Conservation (phyloP, 495 filamentous ascomycete species). For the Tuber calosporum region DNA sequence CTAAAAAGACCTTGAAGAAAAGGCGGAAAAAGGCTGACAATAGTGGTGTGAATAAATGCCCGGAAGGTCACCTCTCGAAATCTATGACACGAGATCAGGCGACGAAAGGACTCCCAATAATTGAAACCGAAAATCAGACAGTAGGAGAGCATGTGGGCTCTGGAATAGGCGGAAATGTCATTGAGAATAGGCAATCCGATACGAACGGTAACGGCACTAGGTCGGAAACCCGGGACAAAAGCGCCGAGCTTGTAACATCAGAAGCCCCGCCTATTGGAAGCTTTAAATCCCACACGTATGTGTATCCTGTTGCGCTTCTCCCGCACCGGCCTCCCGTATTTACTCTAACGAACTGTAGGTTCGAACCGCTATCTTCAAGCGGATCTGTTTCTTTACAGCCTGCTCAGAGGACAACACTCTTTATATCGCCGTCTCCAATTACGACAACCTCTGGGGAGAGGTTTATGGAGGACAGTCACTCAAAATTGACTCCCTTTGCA, state of each 20-base stretch:
- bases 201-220: neutral
- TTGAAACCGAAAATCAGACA: neutral
- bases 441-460: neutral
- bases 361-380: neutral
- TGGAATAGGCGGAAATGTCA: too few species aligned
- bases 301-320: neutral
- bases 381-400: neutral
- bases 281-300: neutral
- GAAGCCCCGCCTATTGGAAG: neutral
- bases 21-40: neutral
- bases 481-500: neutral
- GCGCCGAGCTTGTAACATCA: neutral
- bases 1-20: conserved; percentile 6
- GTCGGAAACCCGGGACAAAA: neutral
- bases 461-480: neutral
- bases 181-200: conserved; percentile 3
- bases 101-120: neutral
- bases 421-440: neutral
- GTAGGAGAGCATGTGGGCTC: neutral
- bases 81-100: neutral
- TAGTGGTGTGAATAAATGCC: conserved; percentile 1
- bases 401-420: neutral
- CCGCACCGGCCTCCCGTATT: neutral
- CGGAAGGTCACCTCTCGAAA: neutral
- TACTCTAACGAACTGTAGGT: neutral